A percentile compares a stretch with the other conserved stretches of the same genome.
These are phyloP conservation scores for Extremus antarcticus DNA, from an alignment of 495 filamentous ascomycete species.

Conservation along the genomic window DNA sequence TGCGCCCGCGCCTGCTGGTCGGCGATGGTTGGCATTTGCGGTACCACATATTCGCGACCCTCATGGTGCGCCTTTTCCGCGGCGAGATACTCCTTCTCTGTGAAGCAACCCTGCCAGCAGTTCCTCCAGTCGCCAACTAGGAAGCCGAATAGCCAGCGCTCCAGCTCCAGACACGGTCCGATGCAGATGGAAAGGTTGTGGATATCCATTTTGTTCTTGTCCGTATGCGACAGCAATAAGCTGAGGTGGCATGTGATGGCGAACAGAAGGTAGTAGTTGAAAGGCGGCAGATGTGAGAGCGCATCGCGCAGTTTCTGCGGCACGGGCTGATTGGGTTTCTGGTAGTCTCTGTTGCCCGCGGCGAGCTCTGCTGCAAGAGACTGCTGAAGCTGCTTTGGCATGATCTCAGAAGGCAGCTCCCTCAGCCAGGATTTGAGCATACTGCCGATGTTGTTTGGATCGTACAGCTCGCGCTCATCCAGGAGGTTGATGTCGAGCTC, in stretches of 20 bases:
- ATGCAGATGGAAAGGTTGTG: conserved; percentile 88
- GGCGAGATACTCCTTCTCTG: conserved; percentile 67
- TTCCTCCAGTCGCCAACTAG: conserved; percentile 84
- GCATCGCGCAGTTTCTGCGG: conserved; percentile 78
- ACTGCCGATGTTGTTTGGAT: conserved; percentile 86
- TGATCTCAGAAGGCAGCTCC: conserved; percentile 83
- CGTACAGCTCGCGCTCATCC: conserved; percentile 69
- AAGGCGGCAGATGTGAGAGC: conserved; percentile 78
- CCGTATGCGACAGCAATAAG: conserved; percentile 70
- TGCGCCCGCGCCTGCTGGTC: background rate
- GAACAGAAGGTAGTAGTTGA: conserved; percentile 92
- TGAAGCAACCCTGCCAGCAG: conserved; percentile 92
- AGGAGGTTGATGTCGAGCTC: conserved; percentile 81
- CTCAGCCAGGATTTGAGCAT: conserved; percentile 90
- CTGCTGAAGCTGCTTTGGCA: conserved; percentile 68
- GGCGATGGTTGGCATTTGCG: background rate
- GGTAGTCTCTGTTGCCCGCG: conserved; percentile 14
- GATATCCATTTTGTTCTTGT: conserved; percentile 92
- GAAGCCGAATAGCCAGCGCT: conserved; percentile 81
- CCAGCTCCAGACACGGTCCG: conserved; percentile 87
- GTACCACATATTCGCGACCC: background rate
- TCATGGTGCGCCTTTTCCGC: conserved; percentile 45
- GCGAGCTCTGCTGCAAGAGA: conserved; percentile 62
- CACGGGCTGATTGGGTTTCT: conserved; percentile 52
- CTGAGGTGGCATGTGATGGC: conserved; percentile 90